Evolutionary conservation across 495 filamentous ascomycete species (phyloP).

Genomic region (Apodospora peruviana): DNA sequence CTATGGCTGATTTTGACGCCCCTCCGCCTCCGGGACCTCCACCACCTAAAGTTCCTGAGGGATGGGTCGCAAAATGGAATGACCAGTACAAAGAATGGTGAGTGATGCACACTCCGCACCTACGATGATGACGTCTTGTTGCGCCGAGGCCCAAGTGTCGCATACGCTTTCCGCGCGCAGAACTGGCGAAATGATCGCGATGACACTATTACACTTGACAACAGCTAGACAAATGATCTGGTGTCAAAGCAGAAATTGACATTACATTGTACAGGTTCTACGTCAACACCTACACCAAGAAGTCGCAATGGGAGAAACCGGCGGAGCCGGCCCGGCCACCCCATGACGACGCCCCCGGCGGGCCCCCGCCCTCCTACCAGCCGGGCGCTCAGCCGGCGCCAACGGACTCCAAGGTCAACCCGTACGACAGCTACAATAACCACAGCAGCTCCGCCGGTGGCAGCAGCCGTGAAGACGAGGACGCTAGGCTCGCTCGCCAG

Average conservation of each 20-base stretch:
- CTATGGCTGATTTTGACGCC: slow-evolving; percentile 59
- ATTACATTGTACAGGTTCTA: too few species aligned
- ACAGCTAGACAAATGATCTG: too few species aligned
- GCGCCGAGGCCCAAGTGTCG: too few species aligned
- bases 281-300: slow-evolving; percentile 77
- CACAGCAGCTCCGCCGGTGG: slow-evolving; percentile 6
- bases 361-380: slow-evolving; percentile 62
- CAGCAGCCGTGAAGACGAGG: slow-evolving; percentile 43
- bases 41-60: slow-evolving; percentile 79
- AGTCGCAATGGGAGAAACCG: slow-evolving; percentile 82
- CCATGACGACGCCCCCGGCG: slow-evolving; percentile 37
- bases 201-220: too few species aligned
- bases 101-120: slow-evolving; percentile 15
- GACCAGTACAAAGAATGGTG: slow-evolving; percentile 75
- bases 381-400: slow-evolving; percentile 32
- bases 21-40: slow-evolving; percentile 76
- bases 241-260: too few species aligned
- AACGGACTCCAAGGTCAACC: slow-evolving; percentile 57
- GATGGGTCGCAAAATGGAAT: slow-evolving; percentile 80
- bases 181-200: background rate
- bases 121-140: too few species aligned
- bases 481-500: slow-evolving; percentile 67
- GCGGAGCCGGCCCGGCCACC: slow-evolving; percentile 52
- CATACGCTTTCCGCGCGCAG: too few species aligned
- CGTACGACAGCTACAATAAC: slow-evolving; percentile 45